A percentile compares a stretch with the other conserved stretches of the same genome.
Evolutionary conservation across 768 basidiomycete species (phyloP).

Genomic region (Coprinopsis strossmayeri): DNA sequence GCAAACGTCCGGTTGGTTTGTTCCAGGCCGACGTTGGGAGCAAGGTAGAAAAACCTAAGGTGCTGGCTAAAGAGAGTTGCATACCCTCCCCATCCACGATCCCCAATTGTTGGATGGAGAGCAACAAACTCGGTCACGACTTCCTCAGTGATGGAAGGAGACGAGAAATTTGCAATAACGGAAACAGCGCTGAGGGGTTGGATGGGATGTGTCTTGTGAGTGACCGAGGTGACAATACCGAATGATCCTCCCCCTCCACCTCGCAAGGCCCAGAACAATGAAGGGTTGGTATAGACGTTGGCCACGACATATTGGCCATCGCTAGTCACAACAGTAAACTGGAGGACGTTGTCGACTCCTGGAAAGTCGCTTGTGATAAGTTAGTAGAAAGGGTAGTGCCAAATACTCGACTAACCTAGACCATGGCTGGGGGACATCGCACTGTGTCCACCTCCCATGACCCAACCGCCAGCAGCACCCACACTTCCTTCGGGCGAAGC

Average conservation of each 20-base stretch:
- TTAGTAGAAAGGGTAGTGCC: neutral
- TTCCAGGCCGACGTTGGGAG: constrained; percentile 28
- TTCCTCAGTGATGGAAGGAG: constrained; percentile 19
- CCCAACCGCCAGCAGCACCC: constrained; percentile 43
- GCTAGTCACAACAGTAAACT: constrained; percentile 39
- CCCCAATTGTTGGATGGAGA: constrained; percentile 27
- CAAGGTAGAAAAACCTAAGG: constrained; percentile 21
- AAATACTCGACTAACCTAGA: constrained; percentile 23
- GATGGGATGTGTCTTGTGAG: constrained; percentile 35
- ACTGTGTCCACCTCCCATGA: constrained; percentile 42
- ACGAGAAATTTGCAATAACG: constrained; percentile 25
- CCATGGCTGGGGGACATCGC: constrained; percentile 32
- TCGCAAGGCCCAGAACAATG: constrained; percentile 49
- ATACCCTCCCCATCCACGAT: constrained; percentile 41
- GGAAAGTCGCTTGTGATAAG: neutral
- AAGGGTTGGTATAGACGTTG: constrained; percentile 32
- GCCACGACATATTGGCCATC: constrained; percentile 31
- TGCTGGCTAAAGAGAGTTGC: constrained; percentile 14
- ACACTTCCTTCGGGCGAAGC: constrained; percentile 30
- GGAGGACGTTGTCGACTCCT: constrained; percentile 42
- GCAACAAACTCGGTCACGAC: constrained; percentile 29
- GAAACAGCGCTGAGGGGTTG: constrained; percentile 24
- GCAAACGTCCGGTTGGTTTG: constrained; percentile 23
- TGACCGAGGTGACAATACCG: constrained; percentile 40
- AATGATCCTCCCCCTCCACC: constrained; percentile 46